Conservation (phyloP, 805 yeast species). For the Kodamaea nitidulidarum region DNA sequence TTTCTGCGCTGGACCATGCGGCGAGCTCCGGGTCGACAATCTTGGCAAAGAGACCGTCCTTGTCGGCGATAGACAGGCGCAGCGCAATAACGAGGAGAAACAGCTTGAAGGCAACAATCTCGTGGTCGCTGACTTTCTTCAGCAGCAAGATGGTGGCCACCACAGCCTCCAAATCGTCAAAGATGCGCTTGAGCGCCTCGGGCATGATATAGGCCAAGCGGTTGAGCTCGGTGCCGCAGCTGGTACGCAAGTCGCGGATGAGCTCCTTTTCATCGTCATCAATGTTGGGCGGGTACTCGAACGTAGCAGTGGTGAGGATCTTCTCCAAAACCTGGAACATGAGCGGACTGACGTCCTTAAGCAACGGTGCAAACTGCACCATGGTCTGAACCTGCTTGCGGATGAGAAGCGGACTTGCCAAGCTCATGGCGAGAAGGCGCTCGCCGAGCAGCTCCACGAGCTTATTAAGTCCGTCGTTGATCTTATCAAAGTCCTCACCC, state of each 20-base stretch:
- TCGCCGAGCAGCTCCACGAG: slow-evolving; percentile 69
- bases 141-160: slow-evolving; percentile 66
- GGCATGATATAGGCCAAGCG: slow-evolving; percentile 95
- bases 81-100: slow-evolving; percentile 89
- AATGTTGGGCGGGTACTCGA: slow-evolving; percentile 64
- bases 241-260: slow-evolving; percentile 81
- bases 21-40: slow-evolving; percentile 90
- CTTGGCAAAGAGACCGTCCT: slow-evolving; percentile 71
- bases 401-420: slow-evolving; percentile 74
- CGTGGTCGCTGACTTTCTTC: slow-evolving; percentile 79
- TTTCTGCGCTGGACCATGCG: slow-evolving; percentile 90
- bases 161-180: slow-evolving; percentile 77
- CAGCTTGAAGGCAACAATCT: slow-evolving; percentile 89
- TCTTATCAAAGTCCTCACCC: slow-evolving; percentile 49
- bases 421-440: slow-evolving; percentile 66
- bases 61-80: slow-evolving; percentile 68
- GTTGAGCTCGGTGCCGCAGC: slow-evolving; percentile 92
- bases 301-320: slow-evolving; percentile 77
- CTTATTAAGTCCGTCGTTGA: slow-evolving; percentile 49
- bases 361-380: slow-evolving; percentile 88
- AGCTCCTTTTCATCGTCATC: slow-evolving; percentile 75
- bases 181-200: slow-evolving; percentile 75
- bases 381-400: slow-evolving; percentile 86
- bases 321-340: slow-evolving; percentile 84
- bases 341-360: slow-evolving; percentile 69